These are phyloP conservation scores for Guadua angustifolia DNA, from an alignment of 176 grass and related monocot species.

Conservation along the genomic window DNA sequence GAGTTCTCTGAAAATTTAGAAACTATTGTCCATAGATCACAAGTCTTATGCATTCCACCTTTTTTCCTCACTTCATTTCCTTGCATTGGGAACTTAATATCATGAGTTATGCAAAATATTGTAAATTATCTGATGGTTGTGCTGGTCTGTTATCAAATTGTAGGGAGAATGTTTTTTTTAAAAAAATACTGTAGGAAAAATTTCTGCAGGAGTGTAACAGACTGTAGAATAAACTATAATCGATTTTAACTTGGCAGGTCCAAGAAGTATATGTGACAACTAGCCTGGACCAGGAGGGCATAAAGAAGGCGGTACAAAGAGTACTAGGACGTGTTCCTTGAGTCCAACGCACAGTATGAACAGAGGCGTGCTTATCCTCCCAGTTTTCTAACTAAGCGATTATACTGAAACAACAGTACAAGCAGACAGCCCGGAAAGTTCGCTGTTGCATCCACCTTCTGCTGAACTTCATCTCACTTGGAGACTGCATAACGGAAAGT, in stretches of 20 bases:
- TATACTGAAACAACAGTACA: neutral
- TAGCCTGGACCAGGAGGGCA: constrained; percentile 76
- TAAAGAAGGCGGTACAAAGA: constrained; percentile 87
- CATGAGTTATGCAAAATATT: neutral
- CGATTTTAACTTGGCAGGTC: constrained; percentile 54
- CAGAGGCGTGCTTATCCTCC: neutral
- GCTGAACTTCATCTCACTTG: neutral
- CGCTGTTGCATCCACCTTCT: neutral
- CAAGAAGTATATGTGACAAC: constrained; percentile 96
- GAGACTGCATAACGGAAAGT: neutral
- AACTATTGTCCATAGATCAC: neutral
- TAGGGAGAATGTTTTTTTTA: too few relatives aligned
- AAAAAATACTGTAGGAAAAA: neutral
- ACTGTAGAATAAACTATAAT: neutral
- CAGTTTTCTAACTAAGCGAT: constrained; percentile 39
- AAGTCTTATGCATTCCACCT: neutral
- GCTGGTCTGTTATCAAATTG: too few relatives aligned
- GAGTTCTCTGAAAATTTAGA: neutral
- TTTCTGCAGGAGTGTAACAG: neutral
- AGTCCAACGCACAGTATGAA: constrained; percentile 3
- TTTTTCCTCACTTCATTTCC: neutral
- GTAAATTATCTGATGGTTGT: neutral
- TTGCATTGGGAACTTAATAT: neutral
- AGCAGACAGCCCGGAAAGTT: neutral
- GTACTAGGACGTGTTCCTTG: constrained; percentile 88